Base-by-base conservation (phyloP, 2,329 filamentous ascomycete genomes). In the Phialophora expanda region DNA sequence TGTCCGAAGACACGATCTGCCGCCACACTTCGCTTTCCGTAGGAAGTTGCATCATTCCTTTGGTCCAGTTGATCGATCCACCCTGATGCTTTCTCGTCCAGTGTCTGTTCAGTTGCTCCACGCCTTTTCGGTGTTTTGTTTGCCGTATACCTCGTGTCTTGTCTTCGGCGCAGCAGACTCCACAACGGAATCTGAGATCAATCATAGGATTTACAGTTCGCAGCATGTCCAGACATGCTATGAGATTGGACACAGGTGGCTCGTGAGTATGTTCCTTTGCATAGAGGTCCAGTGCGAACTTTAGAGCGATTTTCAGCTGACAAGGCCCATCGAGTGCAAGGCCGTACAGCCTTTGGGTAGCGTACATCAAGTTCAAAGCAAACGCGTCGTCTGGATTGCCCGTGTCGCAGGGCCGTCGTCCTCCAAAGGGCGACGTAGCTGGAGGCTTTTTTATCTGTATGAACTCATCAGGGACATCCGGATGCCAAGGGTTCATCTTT, bases 281-380 rank as follows among this genome's bases (percentile, higher is more conserved):
- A 22, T 58, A 58, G n/a, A 67, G 64, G 22, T 70, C 67, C 38
- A 69, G 41, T 5, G 73, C 74, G 55, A 73, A 76, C 38, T 69
- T 68, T 11, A 76, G 48, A 9, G 73, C 71, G 30, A 76, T 72
- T 34, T 69, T 69, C 54, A 73, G 73, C 28, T 71, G 68, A 54
- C 65, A 68, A 17, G 58, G 56, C 9, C 68, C 64, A 12, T 66
- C 66, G 14, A 76, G 65, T 9, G 64, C 38, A 11, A 71, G 70
- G 14, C 67, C 66, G 8, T 64, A 61, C 22, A 76, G 66, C 32
- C 56, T 62, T 48, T 58, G 51, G 3, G 69, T 70, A 9, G 73
- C 74, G 50, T 72, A 64, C 6, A 70, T 53, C 56, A 76, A 53
- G 56, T 74, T 72, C 20, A 56, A 66, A 3, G 67, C 56, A 54